A percentile compares a stretch with the other conserved stretches of the same genome.
phyloP scores from a whole-genome alignment of 2,329 filamentous ascomycete species.

The Exserohilum turcica region DNA sequence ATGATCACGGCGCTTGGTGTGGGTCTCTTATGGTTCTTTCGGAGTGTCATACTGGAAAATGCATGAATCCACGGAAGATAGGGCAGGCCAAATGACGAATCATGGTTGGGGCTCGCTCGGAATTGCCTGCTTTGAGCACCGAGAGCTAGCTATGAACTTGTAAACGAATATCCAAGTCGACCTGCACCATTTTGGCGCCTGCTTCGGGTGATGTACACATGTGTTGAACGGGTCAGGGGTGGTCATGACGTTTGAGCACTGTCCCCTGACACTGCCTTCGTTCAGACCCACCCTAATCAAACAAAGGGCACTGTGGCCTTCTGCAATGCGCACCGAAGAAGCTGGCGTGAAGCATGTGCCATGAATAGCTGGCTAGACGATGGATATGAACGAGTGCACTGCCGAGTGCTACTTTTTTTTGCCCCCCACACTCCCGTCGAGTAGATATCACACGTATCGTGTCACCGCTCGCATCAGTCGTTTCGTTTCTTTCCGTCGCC shows the following conservation, averaged over 20 bases:
- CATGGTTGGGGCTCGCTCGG: constrained; percentile 38
- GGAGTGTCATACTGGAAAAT: constrained; percentile 44
- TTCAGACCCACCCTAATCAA: background rate
- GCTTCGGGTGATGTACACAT: constrained; percentile 3
- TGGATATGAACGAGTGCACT: background rate
- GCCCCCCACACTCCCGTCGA: background rate
- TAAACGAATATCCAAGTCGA: constrained; percentile 45
- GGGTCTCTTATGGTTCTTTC: constrained; percentile 43
- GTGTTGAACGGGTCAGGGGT: background rate
- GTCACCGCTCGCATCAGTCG: constrained; percentile 39
- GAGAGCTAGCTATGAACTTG: constrained; percentile 44
- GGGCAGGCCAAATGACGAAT: constrained; percentile 41
- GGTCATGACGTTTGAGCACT: background rate
- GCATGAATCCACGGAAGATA: constrained; percentile 43
- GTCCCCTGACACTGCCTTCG: background rate
- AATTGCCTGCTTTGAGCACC: constrained; percentile 35
- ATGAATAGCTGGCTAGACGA: background rate
- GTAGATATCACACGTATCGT: constrained; percentile 18
- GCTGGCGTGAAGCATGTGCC: background rate
- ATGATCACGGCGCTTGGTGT: constrained; percentile 46
- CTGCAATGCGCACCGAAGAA: background rate
- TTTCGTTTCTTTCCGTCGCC: constrained; percentile 50
- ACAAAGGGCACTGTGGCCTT: background rate
- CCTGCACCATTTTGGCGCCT: constrained; percentile 27
- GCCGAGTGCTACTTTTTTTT: background rate